Evolutionary conservation across 495 filamentous ascomycete genomes (phyloP).

Genomic region (Penicillium mononematosum): DNA sequence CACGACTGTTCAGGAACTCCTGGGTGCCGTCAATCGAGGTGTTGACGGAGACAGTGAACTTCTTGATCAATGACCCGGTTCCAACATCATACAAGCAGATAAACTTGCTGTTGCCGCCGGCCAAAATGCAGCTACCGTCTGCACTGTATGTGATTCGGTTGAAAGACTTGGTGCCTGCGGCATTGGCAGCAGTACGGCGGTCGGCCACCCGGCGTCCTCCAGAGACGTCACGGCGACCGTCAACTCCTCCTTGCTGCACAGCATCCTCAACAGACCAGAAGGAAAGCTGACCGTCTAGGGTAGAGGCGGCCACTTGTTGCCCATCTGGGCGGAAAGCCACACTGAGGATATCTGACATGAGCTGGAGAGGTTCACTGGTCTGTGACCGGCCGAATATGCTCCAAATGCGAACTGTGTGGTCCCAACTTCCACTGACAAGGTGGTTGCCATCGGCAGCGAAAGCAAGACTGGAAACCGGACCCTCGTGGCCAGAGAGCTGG

Average conservation of each 20-base stretch:
- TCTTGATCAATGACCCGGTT: slow-evolving; percentile 87
- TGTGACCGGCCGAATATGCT: slow-evolving; percentile 90
- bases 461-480: slow-evolving; percentile 79
- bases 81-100: slow-evolving; percentile 92
- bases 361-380: slow-evolving; percentile 87
- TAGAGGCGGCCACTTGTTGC: slow-evolving; percentile 84
- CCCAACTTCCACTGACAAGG: slow-evolving; percentile 91
- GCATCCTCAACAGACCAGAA: slow-evolving; percentile 94
- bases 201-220: slow-evolving; percentile 86
- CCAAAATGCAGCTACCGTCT: slow-evolving; percentile 86
- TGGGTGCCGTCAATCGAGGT: slow-evolving; percentile 92
- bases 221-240: slow-evolving; percentile 87
- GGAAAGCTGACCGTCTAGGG: slow-evolving; percentile 86
- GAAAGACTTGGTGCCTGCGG: slow-evolving; percentile 84
- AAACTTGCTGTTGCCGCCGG: slow-evolving; percentile 93
- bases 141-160: slow-evolving; percentile 83
- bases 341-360: slow-evolving; percentile 84
- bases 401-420: slow-evolving; percentile 92
- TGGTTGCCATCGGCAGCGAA: slow-evolving; percentile 83
- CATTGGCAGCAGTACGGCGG: slow-evolving; percentile 85
- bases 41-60: slow-evolving; percentile 92
- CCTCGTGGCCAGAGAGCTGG: slow-evolving; percentile 87
- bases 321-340: slow-evolving; percentile 89
- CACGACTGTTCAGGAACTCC: slow-evolving; percentile 89
- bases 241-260: slow-evolving; percentile 74